phyloP scores from a whole-genome alignment of 2,329 filamentous ascomycete genomes.

The Trichophyton schoenleinii region DNA sequence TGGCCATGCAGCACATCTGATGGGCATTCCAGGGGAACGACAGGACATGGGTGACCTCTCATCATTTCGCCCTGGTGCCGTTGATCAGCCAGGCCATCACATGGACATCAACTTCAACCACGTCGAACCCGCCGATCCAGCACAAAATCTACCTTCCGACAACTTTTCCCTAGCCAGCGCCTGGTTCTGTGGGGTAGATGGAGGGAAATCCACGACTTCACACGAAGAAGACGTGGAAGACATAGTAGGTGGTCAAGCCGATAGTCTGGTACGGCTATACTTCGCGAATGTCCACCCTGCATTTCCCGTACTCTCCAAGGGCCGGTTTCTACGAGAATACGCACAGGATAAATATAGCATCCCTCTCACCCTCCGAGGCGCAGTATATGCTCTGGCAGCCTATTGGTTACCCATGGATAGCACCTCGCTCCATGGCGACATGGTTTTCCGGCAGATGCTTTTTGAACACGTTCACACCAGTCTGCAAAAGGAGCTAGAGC shows the following conservation, averaged over 20 bases:
- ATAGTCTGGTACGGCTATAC: conserved; percentile 34
- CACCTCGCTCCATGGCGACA: neutral
- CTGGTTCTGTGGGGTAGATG: conserved; percentile 34
- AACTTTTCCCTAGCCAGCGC: conserved; percentile 38
- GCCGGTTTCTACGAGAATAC: neutral
- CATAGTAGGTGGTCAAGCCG: conserved; percentile 31
- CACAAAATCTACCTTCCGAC: conserved; percentile 29
- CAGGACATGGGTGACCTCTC: conserved; percentile 35
- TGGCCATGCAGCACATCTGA: neutral
- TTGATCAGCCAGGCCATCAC: conserved; percentile 33
- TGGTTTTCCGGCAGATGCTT: neutral
- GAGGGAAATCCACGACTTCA: conserved; percentile 28
- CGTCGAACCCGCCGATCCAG: conserved; percentile 27
- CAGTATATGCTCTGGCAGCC: neutral
- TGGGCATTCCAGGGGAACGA: neutral
- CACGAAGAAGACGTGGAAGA: conserved; percentile 32
- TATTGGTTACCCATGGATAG: neutral
- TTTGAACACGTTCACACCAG: conserved; percentile 1
- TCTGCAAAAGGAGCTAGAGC: neutral
- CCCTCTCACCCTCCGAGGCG: neutral
- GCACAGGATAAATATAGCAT: conserved; percentile 1
- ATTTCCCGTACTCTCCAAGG: conserved; percentile 16
- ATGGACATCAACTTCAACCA: conserved; percentile 37
- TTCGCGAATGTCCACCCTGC: conserved; percentile 37
- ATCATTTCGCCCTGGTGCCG: conserved; percentile 37